phyloP scores from a whole-genome alignment of 2,329 filamentous ascomycete species.

The Xenosphaeropsis pyriputrescens region DNA sequence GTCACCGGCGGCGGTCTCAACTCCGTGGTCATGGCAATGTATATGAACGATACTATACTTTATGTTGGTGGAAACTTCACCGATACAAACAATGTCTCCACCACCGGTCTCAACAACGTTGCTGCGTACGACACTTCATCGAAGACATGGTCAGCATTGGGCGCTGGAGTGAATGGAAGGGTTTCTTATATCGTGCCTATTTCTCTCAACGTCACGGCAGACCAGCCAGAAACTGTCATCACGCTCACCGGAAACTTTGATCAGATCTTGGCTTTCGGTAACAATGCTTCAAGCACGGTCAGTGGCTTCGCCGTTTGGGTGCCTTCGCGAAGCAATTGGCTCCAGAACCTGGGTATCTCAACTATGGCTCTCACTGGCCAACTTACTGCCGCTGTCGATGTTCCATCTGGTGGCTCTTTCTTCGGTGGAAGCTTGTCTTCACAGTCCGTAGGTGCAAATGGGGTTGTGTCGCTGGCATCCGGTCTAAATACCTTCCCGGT shows the following conservation, averaged over 20 bases:
- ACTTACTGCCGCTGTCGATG: constrained; percentile 55
- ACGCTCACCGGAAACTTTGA: constrained; percentile 71
- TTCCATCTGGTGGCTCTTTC: constrained; percentile 44
- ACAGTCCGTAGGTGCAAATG: constrained; percentile 56
- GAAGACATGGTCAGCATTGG: constrained; percentile 64
- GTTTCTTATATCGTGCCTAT: constrained; percentile 66
- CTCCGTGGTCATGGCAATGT: constrained; percentile 58
- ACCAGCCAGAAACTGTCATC: constrained; percentile 57
- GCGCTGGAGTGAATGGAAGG: constrained; percentile 70
- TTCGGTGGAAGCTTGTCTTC: constrained; percentile 77
- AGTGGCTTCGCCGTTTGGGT: constrained; percentile 86
- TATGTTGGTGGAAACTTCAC: constrained; percentile 82
- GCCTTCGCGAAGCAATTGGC: constrained; percentile 71
- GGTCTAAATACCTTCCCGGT: constrained; percentile 42
- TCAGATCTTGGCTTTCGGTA: constrained; percentile 52
- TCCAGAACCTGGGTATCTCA: constrained; percentile 58
- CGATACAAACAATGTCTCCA: constrained; percentile 47
- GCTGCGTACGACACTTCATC: constrained; percentile 58
- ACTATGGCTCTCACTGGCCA: constrained; percentile 56
- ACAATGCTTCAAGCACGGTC: constrained; percentile 43
- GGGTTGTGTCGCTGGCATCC: constrained; percentile 48
- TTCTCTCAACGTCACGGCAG: constrained; percentile 59
- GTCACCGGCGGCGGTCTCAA: constrained; percentile 64
- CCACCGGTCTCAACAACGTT: constrained; percentile 55
- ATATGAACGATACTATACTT: constrained; percentile 45